Conservation (phyloP, 2,329 filamentous ascomycete species). For the Paecilomyces formosus region DNA sequence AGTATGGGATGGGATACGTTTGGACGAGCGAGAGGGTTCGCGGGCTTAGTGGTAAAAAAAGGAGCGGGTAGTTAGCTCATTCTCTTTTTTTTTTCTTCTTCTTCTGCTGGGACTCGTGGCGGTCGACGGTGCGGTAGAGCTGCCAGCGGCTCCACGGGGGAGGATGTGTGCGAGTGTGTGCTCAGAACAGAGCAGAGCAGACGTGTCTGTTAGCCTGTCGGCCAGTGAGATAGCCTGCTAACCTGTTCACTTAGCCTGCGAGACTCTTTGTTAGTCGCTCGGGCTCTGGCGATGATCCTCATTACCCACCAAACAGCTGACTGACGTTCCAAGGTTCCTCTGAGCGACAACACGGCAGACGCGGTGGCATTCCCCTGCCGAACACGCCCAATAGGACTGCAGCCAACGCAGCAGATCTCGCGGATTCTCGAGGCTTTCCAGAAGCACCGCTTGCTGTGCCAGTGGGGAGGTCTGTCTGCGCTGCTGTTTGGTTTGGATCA, state of each 20-base stretch:
- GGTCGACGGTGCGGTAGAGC: background rate
- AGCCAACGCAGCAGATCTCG: background rate
- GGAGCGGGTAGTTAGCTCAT: background rate
- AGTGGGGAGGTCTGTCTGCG: too few relatives aligned
- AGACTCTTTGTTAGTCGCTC: background rate
- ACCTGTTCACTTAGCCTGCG: too few relatives aligned
- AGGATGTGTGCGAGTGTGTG: background rate
- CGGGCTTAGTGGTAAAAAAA: background rate
- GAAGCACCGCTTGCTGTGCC: background rate
- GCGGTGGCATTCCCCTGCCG: background rate
- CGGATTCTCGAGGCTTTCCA: background rate
- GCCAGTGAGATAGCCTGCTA: too few relatives aligned
- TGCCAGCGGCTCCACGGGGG: background rate
- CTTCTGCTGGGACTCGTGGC: background rate
- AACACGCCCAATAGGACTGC: background rate
- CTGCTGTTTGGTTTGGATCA: background rate
- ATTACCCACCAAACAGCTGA: background rate
- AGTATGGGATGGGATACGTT: background rate
- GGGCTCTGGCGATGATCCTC: background rate
- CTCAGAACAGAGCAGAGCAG: too few relatives aligned
- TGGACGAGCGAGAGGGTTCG: background rate
- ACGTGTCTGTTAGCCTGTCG: too few relatives aligned
- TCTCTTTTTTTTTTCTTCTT: too few relatives aligned
- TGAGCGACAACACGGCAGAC: background rate
- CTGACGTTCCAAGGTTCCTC: background rate